Conservation (phyloP, 2,329 filamentous ascomycete genomes). For the Paracoccidioides lutzii region DNA sequence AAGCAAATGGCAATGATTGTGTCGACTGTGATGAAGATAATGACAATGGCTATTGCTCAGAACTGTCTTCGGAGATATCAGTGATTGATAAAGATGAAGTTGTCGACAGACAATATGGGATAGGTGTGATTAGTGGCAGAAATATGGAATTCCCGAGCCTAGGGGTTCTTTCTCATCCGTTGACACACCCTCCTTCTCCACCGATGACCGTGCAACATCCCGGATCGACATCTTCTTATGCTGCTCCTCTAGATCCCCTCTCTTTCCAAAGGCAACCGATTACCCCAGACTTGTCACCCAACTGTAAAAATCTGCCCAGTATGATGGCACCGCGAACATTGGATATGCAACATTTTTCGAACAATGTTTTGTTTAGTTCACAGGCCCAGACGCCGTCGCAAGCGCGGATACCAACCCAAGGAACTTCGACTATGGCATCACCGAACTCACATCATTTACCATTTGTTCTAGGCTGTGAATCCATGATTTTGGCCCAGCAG, state of each 20-base stretch:
- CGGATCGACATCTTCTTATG: constrained; percentile 22
- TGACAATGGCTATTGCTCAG: constrained; percentile 41
- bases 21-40: constrained; percentile 26
- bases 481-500: constrained; percentile 48
- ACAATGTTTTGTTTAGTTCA: constrained; percentile 23
- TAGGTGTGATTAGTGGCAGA: constrained; percentile 20
- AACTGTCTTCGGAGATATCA: constrained; percentile 39
- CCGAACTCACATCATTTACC: constrained; percentile 39
- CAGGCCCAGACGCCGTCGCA: constrained; percentile 11
- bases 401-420: constrained; percentile 6
- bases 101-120: constrained; percentile 18
- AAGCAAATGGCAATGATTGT: constrained; percentile 14
- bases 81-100: constrained; percentile 32
- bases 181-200: constrained; percentile 35
- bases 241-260: constrained; percentile 19
- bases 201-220: constrained; percentile 32
- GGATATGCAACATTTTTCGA: constrained; percentile 20
- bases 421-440: neutral
- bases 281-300: constrained; percentile 31
- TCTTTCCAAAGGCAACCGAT: constrained; percentile 25
- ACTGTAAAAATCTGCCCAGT: constrained; percentile 12
- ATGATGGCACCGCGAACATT: constrained; percentile 10
- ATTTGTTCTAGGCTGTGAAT: constrained; percentile 51
- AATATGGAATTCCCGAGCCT: constrained; percentile 26
- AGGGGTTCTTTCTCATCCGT: constrained; percentile 32